Evolutionary conservation across 2,329 filamentous ascomycete genomes (phyloP), one percentile per base, ranked within the genome.

Genomic region (Aspergillus pseudoviridinutans): DNA sequence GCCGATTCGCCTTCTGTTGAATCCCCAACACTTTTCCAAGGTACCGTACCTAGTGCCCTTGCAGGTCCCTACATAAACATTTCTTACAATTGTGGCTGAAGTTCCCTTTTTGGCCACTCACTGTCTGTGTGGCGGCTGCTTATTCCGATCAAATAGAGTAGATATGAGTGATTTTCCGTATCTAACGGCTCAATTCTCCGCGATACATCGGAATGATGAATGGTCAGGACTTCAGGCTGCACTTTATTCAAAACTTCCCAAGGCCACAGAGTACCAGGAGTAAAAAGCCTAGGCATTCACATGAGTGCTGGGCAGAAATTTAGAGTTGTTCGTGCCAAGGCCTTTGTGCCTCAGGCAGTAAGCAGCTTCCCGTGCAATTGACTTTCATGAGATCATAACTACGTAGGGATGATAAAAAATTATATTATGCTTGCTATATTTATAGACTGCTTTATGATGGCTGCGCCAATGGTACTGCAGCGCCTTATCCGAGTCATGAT

Each of bases 1-100:
- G 12, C 0, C 3, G 1, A 24, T 3, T 20, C 7, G 10, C 25
- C 56, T 61, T 58, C 59, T 63, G 66, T 71, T 71, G 69, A 68
- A 66, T 71, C 66, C 66, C 69, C 69, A 71, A 71, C 69, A 57
- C 63, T 71, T 71, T 70, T 57, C 53, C 28, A 9, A 29, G 28
- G 28, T 29, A 29, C 28, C 9, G 28, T 29, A 12, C 28, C 28
- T 3, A 3, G 14, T 25, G 12, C 28, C 57, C 63, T 61, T 64
- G 51, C 55, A 55, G 32, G 12, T 29, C 4, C 10, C 10, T 29
- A 17, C 28, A 28, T 28, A 9, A 8, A 8, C 12, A 17, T 35
- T 6, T 6, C 53, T 52, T 54, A 56, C 55, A 51, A 56, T 53
- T 60, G 52, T 58, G 49, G 44, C 20, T 24, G 22, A 17, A 35